Base-by-base conservation (phyloP, 2,329 filamentous ascomycete genomes). In the Diaporthe nobilis region DNA sequence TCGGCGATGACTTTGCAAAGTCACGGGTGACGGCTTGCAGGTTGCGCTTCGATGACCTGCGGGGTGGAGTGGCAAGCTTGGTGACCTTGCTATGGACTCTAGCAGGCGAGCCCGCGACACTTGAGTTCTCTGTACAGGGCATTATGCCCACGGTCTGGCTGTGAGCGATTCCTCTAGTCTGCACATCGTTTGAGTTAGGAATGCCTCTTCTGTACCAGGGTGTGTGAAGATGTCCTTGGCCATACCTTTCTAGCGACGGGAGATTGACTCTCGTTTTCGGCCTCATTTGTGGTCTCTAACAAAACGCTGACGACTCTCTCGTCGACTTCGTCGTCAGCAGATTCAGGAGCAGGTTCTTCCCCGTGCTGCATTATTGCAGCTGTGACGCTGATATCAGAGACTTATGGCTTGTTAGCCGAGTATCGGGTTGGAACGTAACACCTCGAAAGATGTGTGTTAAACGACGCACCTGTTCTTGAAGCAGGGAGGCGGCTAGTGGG, bases 281-380 rank as follows among this genome's bases (percentile, higher is more conserved):
- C 58, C 31, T 63, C 75, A 55, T 25, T 28, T 12, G 73, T 71
- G n/a, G 73, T 73, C 28, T 73, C 75, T n/a, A 77, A 53, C 57
- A 75, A 51, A 47, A 25, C 75, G 25, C 73, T 77, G 49, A 77
- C 34, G 20, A 77, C 47, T 44, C 70, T 75, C 31, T 72, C 49
- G 25, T 77, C 61, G 25, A 71, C 22, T 6, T 71, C 63, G 13
- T 63, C 57, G 4, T n/a, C 47, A n/a, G 28, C 39, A 25, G 61
- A 25, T 10, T 10, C 37, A 6, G 42, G 63, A 34, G 68, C 20
- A n/a, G 31, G n/a, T 25, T 28, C 58, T 28, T 25, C 73, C 15
- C 20, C 51, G 22, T 34, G 17, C 31, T 25, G 37, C 28, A n/a
- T 25, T 17, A 13, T 37, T 25, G 37, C 31, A 44, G 57, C n/a